Percentiles rank a stretch among this genome's conserved stretches.
Conservation (phyloP, 306 rosid genomes). For the Acacia confusa region DNA sequence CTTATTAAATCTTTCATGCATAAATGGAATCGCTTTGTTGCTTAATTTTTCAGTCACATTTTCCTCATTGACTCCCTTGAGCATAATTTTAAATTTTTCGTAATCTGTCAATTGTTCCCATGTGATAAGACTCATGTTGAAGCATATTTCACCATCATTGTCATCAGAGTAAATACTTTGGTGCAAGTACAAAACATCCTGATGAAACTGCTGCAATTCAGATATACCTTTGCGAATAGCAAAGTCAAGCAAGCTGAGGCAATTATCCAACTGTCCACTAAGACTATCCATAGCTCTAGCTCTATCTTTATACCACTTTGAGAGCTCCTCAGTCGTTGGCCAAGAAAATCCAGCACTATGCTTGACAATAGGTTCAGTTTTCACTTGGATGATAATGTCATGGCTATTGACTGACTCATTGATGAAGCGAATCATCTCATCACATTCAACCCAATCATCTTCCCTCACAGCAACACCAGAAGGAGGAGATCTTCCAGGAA, state of each 20-base stretch:
- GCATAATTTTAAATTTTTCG: conserved; percentile 85
- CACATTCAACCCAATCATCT: conserved; percentile 98
- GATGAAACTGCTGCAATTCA: conserved; percentile 71
- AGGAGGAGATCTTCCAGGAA: conserved; percentile 91
- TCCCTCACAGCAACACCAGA: conserved; percentile 73
- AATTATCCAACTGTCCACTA: conserved; percentile 91
- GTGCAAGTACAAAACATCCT: conserved; percentile 68
- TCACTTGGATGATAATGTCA: conserved; percentile 56
- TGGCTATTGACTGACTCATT: conserved; percentile 44
- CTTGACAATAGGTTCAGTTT: conserved; percentile 88
- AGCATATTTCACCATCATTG: conserved; percentile 46
- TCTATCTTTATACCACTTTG: conserved; percentile 78
- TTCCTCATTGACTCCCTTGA: conserved; percentile 79
- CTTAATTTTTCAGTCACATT: conserved; percentile 58
- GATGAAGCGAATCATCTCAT: conserved; percentile 66
- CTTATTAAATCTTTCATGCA: conserved; percentile 60
- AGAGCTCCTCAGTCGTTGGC: conserved; percentile 79
- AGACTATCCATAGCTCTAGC: conserved; percentile 75
- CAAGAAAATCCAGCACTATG: conserved; percentile 64
- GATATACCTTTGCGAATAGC: conserved; percentile 73
- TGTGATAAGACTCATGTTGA: conserved; percentile 55
- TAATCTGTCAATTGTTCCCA: conserved; percentile 80
- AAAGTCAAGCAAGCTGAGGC: conserved; percentile 75
- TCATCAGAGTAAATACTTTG: conserved; percentile 81
- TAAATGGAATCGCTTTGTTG: conserved; percentile 77